Base-by-base conservation (phyloP, 352 stramenopile species). In the Pythium aquatile region DNA sequence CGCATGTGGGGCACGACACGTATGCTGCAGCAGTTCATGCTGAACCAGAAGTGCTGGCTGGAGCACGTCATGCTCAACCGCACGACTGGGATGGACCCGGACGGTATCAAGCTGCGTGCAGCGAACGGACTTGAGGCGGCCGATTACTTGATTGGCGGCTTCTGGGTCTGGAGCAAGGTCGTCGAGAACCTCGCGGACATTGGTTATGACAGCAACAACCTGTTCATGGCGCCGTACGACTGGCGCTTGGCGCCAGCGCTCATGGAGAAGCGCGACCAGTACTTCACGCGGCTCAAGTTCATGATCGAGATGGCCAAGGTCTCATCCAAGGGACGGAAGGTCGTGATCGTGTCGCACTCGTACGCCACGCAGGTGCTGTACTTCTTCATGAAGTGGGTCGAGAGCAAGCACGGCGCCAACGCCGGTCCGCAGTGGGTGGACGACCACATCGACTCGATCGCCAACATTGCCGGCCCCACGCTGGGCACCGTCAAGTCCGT, bases 311-410 rank as follows among this genome's bases (percentile, higher is more conserved):
- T 91, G 62, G 83, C 94, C 20, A 77, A 87, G 33, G 74, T 78
- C 44, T 75, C 80, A 11, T 85, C 80, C 16, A 77, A 68, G 26
- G 85, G 87, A 33, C 72, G 72, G 52, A 98, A 98, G 64, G 93
- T 97, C 29, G 88, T 98, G 48, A 57, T 98, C 11, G 73, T 98
- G 17, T 88, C 88, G 9, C 96, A 99, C 73, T 98, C 88, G 52
- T 97, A 98, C 75, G 94, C 91, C 9, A 85, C 79, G 9, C 90
- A 97, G 42, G 79, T 98, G 10, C 78, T 94, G n/a, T 86, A 97
- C 52, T 97, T 97, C 76, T 98, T 98, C 65, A 88, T 98, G 58
- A 85, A 97, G 55, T 99, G 96, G 96, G 94, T 98, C 49, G 91
- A 97, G 48, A 90, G 78, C 49, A 58, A 88, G 8, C 78, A 86